phyloP scores from a whole-genome alignment of 148 eudicot genomes.

The Vaccinium darrowii region DNA sequence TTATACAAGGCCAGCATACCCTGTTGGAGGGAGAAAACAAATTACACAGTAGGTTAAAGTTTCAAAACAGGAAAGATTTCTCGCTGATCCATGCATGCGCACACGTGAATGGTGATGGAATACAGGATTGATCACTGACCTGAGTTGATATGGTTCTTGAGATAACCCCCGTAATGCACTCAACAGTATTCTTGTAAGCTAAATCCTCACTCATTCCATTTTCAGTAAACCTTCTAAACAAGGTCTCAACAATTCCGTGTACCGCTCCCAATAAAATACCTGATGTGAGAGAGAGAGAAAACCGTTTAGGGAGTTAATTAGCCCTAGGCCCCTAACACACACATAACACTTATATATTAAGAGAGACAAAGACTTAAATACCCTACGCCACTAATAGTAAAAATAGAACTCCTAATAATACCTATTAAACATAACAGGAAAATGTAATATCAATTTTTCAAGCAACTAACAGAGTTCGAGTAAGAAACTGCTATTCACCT shows the following conservation, averaged over 20 bases:
- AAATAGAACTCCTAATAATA: constrained; percentile 29
- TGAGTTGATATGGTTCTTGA: constrained; percentile 88
- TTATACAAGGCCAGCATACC: constrained; percentile 90
- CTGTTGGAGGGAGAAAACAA: constrained; percentile 31
- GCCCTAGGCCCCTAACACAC: not conserved
- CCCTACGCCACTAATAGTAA: not conserved
- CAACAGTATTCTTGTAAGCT: constrained; percentile 96
- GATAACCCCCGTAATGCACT: constrained; percentile 82
- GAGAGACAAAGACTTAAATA: not conserved
- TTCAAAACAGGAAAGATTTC: not conserved
- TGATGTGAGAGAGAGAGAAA: not conserved
- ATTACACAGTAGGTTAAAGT: not conserved
- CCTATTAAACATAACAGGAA: constrained; percentile 36
- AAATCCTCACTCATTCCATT: constrained; percentile 85
- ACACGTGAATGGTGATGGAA: not conserved
- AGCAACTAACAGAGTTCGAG: not conserved
- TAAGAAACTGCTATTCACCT: constrained; percentile 44
- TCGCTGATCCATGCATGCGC: not conserved
- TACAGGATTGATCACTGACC: constrained; percentile 33
- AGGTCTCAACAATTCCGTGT: constrained; percentile 89
- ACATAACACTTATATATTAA: not conserved
- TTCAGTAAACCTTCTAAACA: constrained; percentile 90
- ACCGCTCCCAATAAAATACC: constrained; percentile 92
- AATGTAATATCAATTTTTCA: not conserved
- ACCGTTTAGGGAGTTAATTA: no score